phyloP scores from a whole-genome alignment of 202 grass and related monocot species.

The Saccharum hybrid region DNA sequence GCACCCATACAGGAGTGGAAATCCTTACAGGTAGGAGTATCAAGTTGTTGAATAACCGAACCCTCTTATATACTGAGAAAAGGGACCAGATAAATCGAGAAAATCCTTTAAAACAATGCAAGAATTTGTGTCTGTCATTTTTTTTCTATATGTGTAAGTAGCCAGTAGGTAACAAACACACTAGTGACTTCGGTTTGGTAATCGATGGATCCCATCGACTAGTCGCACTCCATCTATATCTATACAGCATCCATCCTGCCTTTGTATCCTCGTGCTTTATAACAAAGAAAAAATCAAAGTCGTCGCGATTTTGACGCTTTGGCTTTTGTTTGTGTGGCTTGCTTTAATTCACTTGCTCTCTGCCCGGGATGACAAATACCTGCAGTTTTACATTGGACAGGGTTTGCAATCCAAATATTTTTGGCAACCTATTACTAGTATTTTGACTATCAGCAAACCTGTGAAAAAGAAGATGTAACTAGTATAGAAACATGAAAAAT shows the following conservation, averaged over 20 bases:
- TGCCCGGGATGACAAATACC: background rate
- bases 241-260: background rate
- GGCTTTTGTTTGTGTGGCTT: background rate
- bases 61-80: background rate
- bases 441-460: background rate
- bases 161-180: background rate
- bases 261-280: constrained; percentile 3
- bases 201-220: constrained; percentile 19
- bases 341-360: background rate
- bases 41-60: background rate
- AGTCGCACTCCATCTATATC: background rate
- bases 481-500: background rate
- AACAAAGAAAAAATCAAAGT: constrained; percentile 4
- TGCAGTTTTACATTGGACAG: background rate
- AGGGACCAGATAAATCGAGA: background rate
- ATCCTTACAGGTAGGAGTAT: background rate
- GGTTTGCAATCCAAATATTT: background rate
- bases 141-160: background rate
- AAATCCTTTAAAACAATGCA: background rate
- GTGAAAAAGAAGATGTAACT: background rate
- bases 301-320: background rate
- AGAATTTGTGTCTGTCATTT: background rate
- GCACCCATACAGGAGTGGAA: background rate
- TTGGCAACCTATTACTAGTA: background rate
- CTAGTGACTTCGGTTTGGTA: background rate